These are phyloP conservation scores for Colletotrichum sp. DNA, from an alignment of 2,329 filamentous ascomycete species.

Conservation along the genomic window DNA sequence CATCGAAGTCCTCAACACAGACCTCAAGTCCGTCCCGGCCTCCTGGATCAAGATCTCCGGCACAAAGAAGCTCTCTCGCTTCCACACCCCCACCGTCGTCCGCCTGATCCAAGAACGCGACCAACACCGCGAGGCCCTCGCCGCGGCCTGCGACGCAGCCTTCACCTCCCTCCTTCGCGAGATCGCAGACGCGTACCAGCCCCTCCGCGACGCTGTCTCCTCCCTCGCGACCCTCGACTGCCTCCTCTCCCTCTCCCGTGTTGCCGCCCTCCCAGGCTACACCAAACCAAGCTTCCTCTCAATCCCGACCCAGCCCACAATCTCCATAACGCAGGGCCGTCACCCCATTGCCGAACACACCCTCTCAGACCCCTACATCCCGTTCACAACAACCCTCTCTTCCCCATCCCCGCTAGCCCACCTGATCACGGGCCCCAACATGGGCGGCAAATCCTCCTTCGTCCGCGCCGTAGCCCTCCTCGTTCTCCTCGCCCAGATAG, in stretches of 20 bases:
- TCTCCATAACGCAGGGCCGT: conserved; percentile 76
- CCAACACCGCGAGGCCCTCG: conserved; percentile 91
- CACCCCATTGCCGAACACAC: conserved; percentile 97
- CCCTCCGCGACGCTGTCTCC: conserved; percentile 86
- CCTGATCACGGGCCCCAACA: conserved; percentile 95
- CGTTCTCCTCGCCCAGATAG: conserved; percentile 91
- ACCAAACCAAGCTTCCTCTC: conserved; percentile 73
- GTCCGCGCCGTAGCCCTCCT: conserved; percentile 92
- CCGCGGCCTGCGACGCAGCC: conserved; percentile 87
- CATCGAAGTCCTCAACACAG: conserved; percentile 84
- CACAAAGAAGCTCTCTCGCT: conserved; percentile 89
- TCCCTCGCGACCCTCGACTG: conserved; percentile 89
- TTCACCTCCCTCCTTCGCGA: conserved; percentile 74
- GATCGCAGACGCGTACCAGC: conserved; percentile 81
- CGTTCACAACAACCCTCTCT: conserved; percentile 81
- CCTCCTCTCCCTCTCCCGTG: conserved; percentile 81
- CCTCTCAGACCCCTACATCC: conserved; percentile 85
- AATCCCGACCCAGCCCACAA: conserved; percentile 66
- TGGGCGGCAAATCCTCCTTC: conserved; percentile 99
- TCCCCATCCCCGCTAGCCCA: conserved; percentile 72
- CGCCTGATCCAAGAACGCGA: conserved; percentile 85
- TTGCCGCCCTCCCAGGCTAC: conserved; percentile 89
- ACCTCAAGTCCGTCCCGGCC: conserved; percentile 86
- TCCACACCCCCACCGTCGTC: conserved; percentile 92
- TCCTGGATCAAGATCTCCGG: conserved; percentile 95